A percentile compares a stretch with the other conserved stretches of the same genome.
Evolutionary conservation across 139 green algal genomes (phyloP).

Genomic region (Closterium sp.): DNA sequence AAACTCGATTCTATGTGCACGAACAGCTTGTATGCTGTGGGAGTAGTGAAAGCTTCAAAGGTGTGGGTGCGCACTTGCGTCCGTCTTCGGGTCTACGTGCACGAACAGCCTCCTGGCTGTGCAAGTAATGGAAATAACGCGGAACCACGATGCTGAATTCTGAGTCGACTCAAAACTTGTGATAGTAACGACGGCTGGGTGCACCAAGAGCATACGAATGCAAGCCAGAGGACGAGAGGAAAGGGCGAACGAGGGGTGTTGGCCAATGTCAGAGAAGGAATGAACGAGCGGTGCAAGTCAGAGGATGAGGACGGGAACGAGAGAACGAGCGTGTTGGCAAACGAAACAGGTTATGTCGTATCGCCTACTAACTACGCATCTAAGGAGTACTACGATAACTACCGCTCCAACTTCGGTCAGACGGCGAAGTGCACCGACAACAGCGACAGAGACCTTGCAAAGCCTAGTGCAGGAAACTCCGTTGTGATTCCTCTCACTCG

Average conservation of each 20-base stretch:
- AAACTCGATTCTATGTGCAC: background rate
- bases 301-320: background rate
- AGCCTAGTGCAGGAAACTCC: too few relatives aligned
- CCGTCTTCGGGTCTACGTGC: too few relatives aligned
- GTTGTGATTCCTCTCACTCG: too few relatives aligned
- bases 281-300: background rate
- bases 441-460: too few relatives aligned
- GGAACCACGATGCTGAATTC: background rate
- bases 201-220: background rate
- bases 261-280: background rate
- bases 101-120: background rate
- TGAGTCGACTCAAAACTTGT: background rate
- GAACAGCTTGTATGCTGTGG: background rate
- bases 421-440: background rate
- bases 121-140: background rate
- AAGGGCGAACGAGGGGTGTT: background rate
- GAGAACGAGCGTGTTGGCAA: background rate
- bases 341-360: background rate
- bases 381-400: background rate
- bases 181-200: background rate
- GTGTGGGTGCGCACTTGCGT: too few relatives aligned
- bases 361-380: background rate
- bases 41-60: background rate
- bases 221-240: background rate
- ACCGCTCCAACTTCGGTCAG: background rate